Conservation (phyloP, 2,329 filamentous ascomycete species). For the Emmonsiellopsis sp. region DNA sequence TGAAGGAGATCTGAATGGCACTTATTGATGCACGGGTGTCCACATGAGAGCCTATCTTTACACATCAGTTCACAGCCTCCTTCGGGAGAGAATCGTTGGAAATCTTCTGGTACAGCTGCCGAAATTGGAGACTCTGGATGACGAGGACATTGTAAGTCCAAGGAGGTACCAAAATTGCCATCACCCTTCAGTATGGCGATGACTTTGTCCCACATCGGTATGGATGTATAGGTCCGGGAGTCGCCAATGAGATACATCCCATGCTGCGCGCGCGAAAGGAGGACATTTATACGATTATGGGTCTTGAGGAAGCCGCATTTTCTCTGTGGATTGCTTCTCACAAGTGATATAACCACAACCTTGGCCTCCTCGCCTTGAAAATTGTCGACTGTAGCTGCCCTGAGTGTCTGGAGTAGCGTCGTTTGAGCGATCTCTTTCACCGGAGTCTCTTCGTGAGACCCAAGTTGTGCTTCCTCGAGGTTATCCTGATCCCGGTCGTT, state of each 20-base stretch:
- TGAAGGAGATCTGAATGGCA: neutral
- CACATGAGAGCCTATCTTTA: conserved; percentile 12
- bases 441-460: neutral
- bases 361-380: conserved; percentile 30
- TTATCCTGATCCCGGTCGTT: conserved; percentile 18
- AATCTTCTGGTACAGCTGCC: neutral
- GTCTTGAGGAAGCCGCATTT: conserved; percentile 23
- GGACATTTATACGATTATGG: conserved; percentile 26
- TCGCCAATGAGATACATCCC: conserved; percentile 26
- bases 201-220: conserved; percentile 19
- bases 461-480: conserved; percentile 13
- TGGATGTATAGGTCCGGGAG: conserved; percentile 14
- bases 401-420: neutral
- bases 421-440: neutral
- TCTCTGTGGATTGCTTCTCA: conserved; percentile 21
- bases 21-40: conserved; percentile 13
- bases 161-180: neutral
- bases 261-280: conserved; percentile 22
- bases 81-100: conserved; percentile 8
- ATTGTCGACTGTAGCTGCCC: conserved; percentile 15
- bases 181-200: neutral
- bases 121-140: neutral
- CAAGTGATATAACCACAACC: conserved; percentile 22
- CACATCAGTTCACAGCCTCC: conserved; percentile 6
- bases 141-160: neutral